phyloP scores from a whole-genome alignment of 73 alveolate species.

The Halteria grandinella region DNA sequence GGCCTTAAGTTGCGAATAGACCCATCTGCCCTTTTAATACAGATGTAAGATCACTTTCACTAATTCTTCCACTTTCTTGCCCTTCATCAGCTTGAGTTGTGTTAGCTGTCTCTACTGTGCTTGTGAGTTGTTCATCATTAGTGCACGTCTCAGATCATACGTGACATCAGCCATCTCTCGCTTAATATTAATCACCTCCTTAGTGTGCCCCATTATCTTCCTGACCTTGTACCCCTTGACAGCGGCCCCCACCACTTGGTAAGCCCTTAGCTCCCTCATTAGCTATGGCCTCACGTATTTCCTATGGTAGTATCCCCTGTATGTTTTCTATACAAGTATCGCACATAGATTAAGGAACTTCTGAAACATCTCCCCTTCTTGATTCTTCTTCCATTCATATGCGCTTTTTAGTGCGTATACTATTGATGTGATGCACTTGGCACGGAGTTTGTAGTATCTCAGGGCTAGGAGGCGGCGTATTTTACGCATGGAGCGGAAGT shows the following conservation, averaged over 20 bases:
- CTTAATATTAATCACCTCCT: conserved; percentile 23
- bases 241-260: conserved; percentile 3
- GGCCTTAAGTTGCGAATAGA: no score
- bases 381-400: not conserved
- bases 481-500: conserved; percentile 44
- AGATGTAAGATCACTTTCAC: conserved; percentile 5
- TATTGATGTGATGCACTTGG: not conserved
- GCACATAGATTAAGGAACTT: conserved; percentile 53
- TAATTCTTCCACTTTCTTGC: conserved; percentile 35
- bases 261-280: not conserved
- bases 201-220: conserved; percentile 4
- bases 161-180: conserved; percentile 14
- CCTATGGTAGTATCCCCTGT: conserved; percentile 53
- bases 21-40: conserved; percentile 46
- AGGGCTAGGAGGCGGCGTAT: conserved; percentile 53
- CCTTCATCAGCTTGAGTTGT: conserved; percentile 15
- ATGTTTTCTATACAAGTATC: conserved; percentile 26
- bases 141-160: not conserved
- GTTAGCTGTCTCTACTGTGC: not conserved
- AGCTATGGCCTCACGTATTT: not conserved
- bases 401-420: not conserved
- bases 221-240: conserved; percentile 48
- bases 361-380: conserved; percentile 18
- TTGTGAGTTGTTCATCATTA: conserved; percentile 15
- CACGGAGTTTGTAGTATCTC: conserved; percentile 25